Conservation (phyloP, 179 eudicot genomes). For the Camellia oleifera region DNA sequence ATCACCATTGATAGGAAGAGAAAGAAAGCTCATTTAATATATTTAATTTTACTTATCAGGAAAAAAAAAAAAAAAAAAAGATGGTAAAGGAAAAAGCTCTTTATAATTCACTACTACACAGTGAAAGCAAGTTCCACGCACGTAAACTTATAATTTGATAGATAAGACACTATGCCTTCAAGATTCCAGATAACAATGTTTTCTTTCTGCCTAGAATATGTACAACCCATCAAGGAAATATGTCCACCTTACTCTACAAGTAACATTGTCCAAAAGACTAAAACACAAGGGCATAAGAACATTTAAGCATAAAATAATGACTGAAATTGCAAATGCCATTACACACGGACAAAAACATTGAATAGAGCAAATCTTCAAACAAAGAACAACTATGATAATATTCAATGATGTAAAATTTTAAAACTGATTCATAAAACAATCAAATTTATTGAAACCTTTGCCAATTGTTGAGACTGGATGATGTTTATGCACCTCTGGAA, state of each 20-base stretch:
- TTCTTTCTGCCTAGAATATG: no score
- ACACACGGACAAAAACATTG: neutral
- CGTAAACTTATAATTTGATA: no score
- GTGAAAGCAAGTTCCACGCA: neutral
- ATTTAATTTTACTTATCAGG: no score
- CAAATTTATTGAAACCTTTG: conserved; percentile 53
- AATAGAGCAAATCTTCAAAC: conserved; percentile 2
- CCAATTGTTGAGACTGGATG: conserved; percentile 86
- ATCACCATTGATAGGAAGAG: neutral
- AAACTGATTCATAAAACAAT: neutral
- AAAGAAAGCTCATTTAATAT: no score
- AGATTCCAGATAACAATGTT: neutral
- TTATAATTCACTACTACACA: neutral
- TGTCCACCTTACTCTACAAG: neutral
- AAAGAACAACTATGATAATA: neutral
- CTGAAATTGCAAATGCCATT: neutral
- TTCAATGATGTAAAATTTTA: neutral
- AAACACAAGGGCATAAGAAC: neutral
- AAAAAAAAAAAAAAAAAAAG: no score
- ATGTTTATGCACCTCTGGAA: conserved; percentile 92
- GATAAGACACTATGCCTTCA: neutral
- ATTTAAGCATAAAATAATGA: neutral
- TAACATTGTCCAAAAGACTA: neutral
- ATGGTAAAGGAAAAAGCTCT: no score
- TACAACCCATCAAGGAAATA: neutral